Base-by-base conservation (phyloP, 768 basidiomycete species). In the Tylopilus vinaceipallidus region DNA sequence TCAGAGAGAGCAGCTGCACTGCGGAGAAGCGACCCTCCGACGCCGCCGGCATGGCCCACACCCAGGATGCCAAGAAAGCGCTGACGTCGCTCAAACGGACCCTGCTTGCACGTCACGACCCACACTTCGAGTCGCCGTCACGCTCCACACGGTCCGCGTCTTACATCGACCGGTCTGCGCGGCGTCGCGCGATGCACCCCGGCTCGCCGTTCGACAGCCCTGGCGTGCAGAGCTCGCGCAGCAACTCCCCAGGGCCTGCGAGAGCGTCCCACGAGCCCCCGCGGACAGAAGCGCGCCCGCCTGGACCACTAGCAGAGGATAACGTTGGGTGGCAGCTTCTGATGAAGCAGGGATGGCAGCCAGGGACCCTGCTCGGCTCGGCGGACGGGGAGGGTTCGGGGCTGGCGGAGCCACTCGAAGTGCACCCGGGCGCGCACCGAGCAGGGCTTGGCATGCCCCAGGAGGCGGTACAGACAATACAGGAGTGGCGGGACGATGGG, bases 291-390 rank as follows among this genome's bases (percentile, higher is more conserved):
- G 63, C 30, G n/a, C 20, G 14, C 6, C 8, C 34, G 6, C 61
- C 64, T 75, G 32, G 65, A 6, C 81, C 85, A 0, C 59, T 90
- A 19, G 62, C 79, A 2, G 60, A 74, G 3, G 71, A 73, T 16
- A 91, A 88, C 58, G 70, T 90, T 45, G 90, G 88, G 1, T 81
- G 86, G 58, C 75, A 72, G 32, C 70, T 91, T 26, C 71, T 91
- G 1, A 70, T 82, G 64, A 85, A 83, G 62, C 86, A 87, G 64
- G 88, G 88, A 2, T 91, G 89, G 90, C 70, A 73, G 16, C 88
- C 86, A 9, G 89, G 88, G 1, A 67, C 68, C 10, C 59, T 63
- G 19, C 69, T 79, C 4, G 67, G 66, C n/a, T 4, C 20, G 3
- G 39, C 22, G 7, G 70, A 29, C 19, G 47, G n/a, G n/a, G n/a